Evolutionary conservation across 1,284 basidiomycete species (phyloP), one percentile per base, ranked within the genome.

Genomic region (Cutaneotrichosporon sp.): DNA sequence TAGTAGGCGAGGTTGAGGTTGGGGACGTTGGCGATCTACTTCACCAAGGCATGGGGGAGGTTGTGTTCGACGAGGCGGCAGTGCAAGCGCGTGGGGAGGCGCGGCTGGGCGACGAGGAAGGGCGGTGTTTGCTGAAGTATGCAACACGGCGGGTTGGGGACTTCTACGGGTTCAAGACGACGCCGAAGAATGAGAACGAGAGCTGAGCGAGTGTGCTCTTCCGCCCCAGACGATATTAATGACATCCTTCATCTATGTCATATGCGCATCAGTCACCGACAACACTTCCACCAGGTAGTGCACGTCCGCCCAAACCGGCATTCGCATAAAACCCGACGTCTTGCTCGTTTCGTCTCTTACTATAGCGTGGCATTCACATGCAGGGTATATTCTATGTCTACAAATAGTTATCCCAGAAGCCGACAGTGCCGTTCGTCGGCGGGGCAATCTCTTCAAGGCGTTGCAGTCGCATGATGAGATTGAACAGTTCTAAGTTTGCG

Each of bases 401-500:
- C 29, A 49, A 35, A 19, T 49, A 49, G 7, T 11, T 16, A 34
- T 55, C 45, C 54, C 54, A 56, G 35, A 56, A 52, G 3, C 41
- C 37, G 8, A 7, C 4, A 3, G 54, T 48, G 5, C 46, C 50
- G 25, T 56, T 56, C 22, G 80, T 89, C 22, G 72, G 66, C 38
- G 85, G 85, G 17, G 82, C 79, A 47, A 75, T 73, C 5, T 71
- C 61, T 54, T 81, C 80, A 37, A 91, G 80, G 2, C 82, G 83
- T 32, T 93, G 75, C 42, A 93, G 75, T 64, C 82, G 84, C 75
- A 85, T 81, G 48, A 93, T 79, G 17, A 94, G 81, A 57, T 84
- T 85, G 71, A 92, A 92, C 31, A 94, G 76, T 75, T 94, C 83
- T 34, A 91, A 82, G 61, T 93, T 94, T 67, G 78, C 71, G 73